phyloP scores from a whole-genome alignment of 176 grass and related monocot species.

The Ananas comosus region DNA sequence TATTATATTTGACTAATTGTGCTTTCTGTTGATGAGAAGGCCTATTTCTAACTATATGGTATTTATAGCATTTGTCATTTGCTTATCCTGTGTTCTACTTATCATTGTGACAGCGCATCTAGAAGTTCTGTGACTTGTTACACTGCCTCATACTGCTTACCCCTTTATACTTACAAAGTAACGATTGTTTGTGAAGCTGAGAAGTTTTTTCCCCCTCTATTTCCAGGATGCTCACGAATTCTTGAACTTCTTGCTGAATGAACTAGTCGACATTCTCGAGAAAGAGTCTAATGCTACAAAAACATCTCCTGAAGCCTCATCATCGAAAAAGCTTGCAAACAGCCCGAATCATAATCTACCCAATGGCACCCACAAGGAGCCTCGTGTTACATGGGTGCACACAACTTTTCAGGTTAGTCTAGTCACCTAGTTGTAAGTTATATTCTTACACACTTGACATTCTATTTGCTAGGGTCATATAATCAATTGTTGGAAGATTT shows the following conservation, averaged over 20 bases:
- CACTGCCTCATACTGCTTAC: background rate
- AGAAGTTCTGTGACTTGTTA: background rate
- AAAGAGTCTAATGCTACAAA: constrained; percentile 54
- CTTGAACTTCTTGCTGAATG: constrained; percentile 89
- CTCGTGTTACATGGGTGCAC: constrained; percentile 68
- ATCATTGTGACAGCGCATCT: background rate
- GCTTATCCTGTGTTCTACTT: too few relatives aligned
- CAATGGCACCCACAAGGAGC: constrained; percentile 74
- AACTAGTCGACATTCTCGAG: constrained; percentile 92
- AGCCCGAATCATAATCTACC: constrained; percentile 35
- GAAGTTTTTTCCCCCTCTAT: background rate
- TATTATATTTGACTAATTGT: background rate
- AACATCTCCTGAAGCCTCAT: constrained; percentile 43
- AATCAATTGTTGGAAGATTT: background rate
- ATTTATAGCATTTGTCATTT: too few relatives aligned
- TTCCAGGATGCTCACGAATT: constrained; percentile 89
- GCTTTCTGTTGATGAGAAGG: background rate
- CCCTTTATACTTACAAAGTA: background rate
- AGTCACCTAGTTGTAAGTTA: background rate
- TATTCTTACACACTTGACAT: background rate
- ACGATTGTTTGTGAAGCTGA: background rate
- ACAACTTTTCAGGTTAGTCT: constrained; percentile 78
- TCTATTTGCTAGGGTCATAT: background rate
- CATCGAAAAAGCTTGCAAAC: constrained; percentile 59
- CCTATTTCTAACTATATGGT: background rate